These are phyloP conservation scores for Leccinum incarnatum DNA, from an alignment of 768 basidiomycete species.

Conservation along the genomic window DNA sequence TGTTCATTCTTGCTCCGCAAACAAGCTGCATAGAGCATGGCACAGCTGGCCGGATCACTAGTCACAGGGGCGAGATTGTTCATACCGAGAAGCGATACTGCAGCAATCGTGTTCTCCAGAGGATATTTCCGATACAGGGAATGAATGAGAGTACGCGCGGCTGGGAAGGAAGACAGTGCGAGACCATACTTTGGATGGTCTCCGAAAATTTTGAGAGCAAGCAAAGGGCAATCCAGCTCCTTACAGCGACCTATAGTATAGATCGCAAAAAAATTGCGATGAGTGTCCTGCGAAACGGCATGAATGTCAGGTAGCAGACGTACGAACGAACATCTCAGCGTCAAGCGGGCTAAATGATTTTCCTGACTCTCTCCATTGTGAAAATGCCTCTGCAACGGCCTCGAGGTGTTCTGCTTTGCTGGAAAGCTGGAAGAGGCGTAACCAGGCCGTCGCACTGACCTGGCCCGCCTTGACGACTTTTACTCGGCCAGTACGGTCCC, in stretches of 20 bases:
- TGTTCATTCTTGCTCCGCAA: slow-evolving; percentile 43
- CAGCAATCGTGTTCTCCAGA: slow-evolving; percentile 46
- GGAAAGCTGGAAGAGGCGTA: slow-evolving; percentile 50
- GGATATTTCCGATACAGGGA: slow-evolving; percentile 48
- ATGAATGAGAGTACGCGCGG: slow-evolving; percentile 57
- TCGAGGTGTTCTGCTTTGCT: slow-evolving; percentile 48
- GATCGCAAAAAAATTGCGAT: neutral
- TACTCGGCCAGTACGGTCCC: slow-evolving; percentile 28
- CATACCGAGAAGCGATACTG: slow-evolving; percentile 51
- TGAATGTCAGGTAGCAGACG: slow-evolving; percentile 24
- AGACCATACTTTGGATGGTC: slow-evolving; percentile 62
- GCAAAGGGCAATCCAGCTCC: slow-evolving; percentile 50
- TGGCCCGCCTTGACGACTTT: slow-evolving; percentile 31
- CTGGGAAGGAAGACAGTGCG: slow-evolving; percentile 43
- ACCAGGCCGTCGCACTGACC: slow-evolving; percentile 48
- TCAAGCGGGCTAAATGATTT: slow-evolving; percentile 39
- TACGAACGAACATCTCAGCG: slow-evolving; percentile 53
- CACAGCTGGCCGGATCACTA: slow-evolving; percentile 53
- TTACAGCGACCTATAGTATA: slow-evolving; percentile 53
- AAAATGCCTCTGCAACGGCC: slow-evolving; percentile 44
- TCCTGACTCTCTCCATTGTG: slow-evolving; percentile 47
- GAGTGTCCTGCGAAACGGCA: neutral
- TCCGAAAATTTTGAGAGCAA: slow-evolving; percentile 61
- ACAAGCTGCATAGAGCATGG: slow-evolving; percentile 58
- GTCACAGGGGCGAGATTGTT: slow-evolving; percentile 54